A percentile compares a stretch with the other conserved stretches of the same genome.
Evolutionary conservation across 495 filamentous ascomycete species (phyloP).

Genomic region (Lindgomyces ingoldianus): DNA sequence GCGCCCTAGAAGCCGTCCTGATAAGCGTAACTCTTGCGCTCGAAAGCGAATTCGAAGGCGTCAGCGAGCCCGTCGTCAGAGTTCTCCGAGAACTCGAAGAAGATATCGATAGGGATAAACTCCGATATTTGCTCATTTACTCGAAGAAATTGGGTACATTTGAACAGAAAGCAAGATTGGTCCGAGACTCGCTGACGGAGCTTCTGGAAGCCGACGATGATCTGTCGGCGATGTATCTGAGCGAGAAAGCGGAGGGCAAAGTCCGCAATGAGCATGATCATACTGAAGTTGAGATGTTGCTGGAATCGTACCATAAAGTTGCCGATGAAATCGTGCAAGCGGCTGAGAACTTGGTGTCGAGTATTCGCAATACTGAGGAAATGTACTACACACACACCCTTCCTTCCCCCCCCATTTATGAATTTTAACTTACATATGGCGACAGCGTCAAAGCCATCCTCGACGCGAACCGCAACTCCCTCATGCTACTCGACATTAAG

Average conservation of each 20-base stretch:
- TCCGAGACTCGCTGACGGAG: conserved; percentile 94
- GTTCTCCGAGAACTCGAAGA: conserved; percentile 91
- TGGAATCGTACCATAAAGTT: conserved; percentile 97
- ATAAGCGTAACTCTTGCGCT: conserved; percentile 82
- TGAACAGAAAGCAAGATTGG: conserved; percentile 92
- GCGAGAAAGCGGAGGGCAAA: conserved; percentile 76
- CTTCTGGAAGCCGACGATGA: conserved; percentile 97
- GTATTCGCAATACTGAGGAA: conserved; percentile 97
- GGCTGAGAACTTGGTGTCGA: conserved; percentile 87
- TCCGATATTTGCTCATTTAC: conserved; percentile 84
- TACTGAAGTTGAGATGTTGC: conserved; percentile 92
- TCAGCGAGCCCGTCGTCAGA: conserved; percentile 85
- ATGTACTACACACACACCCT: conserved; percentile 62
- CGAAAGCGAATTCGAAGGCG: conserved; percentile 89
- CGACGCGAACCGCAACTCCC: conserved; percentile 95
- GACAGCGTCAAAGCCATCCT: conserved; percentile 89
- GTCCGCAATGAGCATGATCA: conserved; percentile 82
- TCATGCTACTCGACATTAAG: conserved; percentile 96
- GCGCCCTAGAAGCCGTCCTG: conserved; percentile 78
- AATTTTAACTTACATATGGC: conserved; percentile 1
- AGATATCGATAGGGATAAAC: conserved; percentile 92
- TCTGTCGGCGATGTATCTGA: conserved; percentile 90
- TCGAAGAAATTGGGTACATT: conserved; percentile 96
- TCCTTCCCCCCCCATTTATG: not conserved
- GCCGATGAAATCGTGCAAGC: conserved; percentile 97